A percentile compares a stretch with the other conserved stretches of the same genome.
These are phyloP conservation scores for Hyphopichia khmerensis DNA, from an alignment of 1,139 yeast genomes.

Conservation along the genomic window DNA sequence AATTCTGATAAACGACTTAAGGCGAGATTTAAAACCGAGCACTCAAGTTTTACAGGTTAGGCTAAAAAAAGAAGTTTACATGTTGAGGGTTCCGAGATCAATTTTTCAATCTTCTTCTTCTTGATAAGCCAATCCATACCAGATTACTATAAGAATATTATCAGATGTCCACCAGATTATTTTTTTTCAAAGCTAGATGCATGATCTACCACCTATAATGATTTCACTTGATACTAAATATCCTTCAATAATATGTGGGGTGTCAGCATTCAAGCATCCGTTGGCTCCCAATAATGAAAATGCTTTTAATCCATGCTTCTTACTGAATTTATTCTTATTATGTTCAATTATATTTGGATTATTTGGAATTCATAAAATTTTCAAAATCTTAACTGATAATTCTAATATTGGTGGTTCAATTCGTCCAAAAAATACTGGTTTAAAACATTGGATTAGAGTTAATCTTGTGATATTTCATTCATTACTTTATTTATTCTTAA, in stretches of 20 bases:
- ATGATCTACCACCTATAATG: too few species aligned
- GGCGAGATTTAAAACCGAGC: too few species aligned
- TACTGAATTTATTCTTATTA: slow-evolving; percentile 24
- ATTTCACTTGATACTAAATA: background rate
- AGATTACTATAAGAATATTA: too few species aligned
- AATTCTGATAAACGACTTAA: too few species aligned
- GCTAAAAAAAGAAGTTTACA: too few species aligned
- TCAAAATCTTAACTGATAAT: background rate
- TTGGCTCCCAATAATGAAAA: slow-evolving; percentile 34
- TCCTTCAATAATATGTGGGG: slow-evolving; percentile 10
- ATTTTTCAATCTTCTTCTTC: too few species aligned
- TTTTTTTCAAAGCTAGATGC: too few species aligned
- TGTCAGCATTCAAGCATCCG: slow-evolving; percentile 13
- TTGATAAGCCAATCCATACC: too few species aligned
- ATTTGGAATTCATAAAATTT: background rate
- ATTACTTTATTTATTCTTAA: slow-evolving; percentile 18
- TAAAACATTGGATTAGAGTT: slow-evolving; percentile 28
- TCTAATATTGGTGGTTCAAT: background rate
- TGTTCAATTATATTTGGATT: slow-evolving; percentile 13
- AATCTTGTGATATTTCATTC: slow-evolving; percentile 26
- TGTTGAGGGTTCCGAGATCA: too few species aligned
- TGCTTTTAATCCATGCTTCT: slow-evolving; percentile 59
- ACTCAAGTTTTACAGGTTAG: too few species aligned
- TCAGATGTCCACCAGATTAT: too few species aligned
- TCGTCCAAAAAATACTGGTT: slow-evolving; percentile 28